These are phyloP conservation scores for Zymoseptoria brevis DNA, from an alignment of 2,329 filamentous ascomycete species.

Conservation along the genomic window DNA sequence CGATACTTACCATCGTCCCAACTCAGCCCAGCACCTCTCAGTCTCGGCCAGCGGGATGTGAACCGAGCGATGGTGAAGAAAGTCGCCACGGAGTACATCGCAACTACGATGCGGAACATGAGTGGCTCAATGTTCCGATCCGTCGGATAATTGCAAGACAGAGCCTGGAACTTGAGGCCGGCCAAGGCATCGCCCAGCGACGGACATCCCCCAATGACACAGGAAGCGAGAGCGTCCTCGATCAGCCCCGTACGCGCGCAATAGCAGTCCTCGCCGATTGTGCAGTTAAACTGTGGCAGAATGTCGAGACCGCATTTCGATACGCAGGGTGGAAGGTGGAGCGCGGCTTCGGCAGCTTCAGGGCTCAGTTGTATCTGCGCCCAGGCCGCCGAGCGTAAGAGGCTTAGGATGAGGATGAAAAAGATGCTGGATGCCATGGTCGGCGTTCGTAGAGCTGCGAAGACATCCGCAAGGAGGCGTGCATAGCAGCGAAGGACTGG, in stretches of 20 bases:
- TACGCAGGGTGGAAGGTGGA: constrained; percentile 1
- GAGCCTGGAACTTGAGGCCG: constrained; percentile 5
- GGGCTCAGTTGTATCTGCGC: not conserved
- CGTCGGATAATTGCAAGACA: not conserved
- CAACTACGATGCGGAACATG: not conserved
- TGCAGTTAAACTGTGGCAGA: constrained; percentile 5
- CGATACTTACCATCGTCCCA: constrained; percentile 3
- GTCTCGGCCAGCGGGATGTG: constrained; percentile 1
- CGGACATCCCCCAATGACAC: not conserved
- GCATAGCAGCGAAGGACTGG: not conserved
- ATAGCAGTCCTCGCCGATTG: not conserved
- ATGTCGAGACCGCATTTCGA: constrained; percentile 1
- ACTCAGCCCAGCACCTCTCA: constrained; percentile 3
- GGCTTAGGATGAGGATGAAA: not conserved
- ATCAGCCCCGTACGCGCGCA: not conserved
- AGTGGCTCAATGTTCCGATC: not conserved
- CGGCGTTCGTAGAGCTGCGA: not conserved
- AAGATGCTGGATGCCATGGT: not conserved
- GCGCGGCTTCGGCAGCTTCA: not conserved
- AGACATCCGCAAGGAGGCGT: not conserved
- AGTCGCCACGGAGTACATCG: constrained; percentile 1
- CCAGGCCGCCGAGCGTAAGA: not conserved
- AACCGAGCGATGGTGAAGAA: constrained; percentile 2
- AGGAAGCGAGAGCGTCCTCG: not conserved
- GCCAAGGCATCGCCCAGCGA: constrained; percentile 2